Percentiles rank a stretch among this genome's conserved stretches.
phyloP scores from a whole-genome alignment of 441 rosid genomes.

The Gossypium aridum region DNA sequence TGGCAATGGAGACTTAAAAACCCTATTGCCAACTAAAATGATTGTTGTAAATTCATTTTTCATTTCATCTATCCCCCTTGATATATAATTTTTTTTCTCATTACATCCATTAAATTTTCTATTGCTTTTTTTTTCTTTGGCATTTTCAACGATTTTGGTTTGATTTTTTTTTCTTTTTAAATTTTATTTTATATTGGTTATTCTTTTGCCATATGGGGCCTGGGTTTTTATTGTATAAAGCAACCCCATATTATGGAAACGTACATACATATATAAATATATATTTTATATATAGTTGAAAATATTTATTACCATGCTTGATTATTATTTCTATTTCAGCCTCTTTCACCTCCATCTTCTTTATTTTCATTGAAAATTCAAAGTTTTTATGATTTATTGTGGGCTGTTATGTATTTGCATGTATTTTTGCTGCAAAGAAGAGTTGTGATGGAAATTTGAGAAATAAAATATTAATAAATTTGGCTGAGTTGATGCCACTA shows the following conservation, averaged over 20 bases:
- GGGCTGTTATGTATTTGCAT: background rate
- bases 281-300: constrained; percentile 4
- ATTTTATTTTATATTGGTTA: constrained; percentile 1
- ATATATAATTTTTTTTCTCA: background rate
- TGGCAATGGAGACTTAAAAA: constrained; percentile 15
- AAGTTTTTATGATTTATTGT: background rate
- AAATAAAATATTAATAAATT: too few species aligned
- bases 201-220: constrained; percentile 23
- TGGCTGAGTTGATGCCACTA: too few species aligned
- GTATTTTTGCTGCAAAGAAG: background rate
- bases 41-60: constrained; percentile 31
- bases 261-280: background rate
- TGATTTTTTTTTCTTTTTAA: constrained; percentile 9
- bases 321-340: background rate
- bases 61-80: constrained; percentile 1
- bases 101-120: constrained; percentile 14
- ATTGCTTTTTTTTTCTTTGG: constrained; percentile 31
- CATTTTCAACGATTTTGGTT: constrained; percentile 20
- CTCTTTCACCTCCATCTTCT: background rate
- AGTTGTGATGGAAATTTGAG: background rate
- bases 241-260: constrained; percentile 5
- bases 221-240: constrained; percentile 26
- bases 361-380: background rate
- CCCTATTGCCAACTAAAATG: constrained; percentile 10
- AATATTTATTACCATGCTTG: constrained; percentile 8